Base-by-base conservation (phyloP, 2,329 filamentous ascomycete species). In the Pseudonectria buxi region DNA sequence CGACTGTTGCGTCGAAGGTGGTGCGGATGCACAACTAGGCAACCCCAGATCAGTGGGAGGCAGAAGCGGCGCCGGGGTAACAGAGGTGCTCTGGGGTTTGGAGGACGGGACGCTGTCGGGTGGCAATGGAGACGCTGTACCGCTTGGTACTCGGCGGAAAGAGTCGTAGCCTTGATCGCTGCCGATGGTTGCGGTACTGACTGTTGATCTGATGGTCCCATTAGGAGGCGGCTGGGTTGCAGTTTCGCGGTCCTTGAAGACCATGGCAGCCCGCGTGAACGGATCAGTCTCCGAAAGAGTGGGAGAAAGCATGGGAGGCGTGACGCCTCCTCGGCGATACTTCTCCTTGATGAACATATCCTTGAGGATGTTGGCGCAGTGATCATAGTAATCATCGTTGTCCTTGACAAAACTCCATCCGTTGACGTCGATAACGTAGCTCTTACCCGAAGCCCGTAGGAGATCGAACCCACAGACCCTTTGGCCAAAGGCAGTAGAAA, bases 361-460 rank as follows among this genome's bases (percentile, higher is more conserved):
- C 54, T 81, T 86, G 33, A 98, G 67, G 32, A 96, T 95, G 40
- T 71, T 81, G 14, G 92, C 80, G 49, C 83, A 92, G 54, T 87
- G 86, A 54, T 96, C 86, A 58, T 98, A 98, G 61, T 98, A 98
- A 41, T 94, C 89, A 44, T 95, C 90, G 53, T 98, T 98, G 59
- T 98, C 94, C 60, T 98, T 98, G 59, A 98, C 92, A 54, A 98
- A 98, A 56, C 90, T 96, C 94, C 94, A 98, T 10, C 92, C 92
- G 59, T 98, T 98, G 50, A 98, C 92, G 53, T 98, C 92, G 48
- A 98, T 98, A 32, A 98, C 92, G 62, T 87, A 98, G 58, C 90
- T 96, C 59, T 86, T 86, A 12, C 88, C 86, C 32, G 79, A 81
- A 10, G 89, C 87, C 18, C 94, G 81, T 37, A 98, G 70, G 41